Base-by-base conservation (phyloP, 2,329 filamentous ascomycete genomes). In the Cytospora leucostoma region DNA sequence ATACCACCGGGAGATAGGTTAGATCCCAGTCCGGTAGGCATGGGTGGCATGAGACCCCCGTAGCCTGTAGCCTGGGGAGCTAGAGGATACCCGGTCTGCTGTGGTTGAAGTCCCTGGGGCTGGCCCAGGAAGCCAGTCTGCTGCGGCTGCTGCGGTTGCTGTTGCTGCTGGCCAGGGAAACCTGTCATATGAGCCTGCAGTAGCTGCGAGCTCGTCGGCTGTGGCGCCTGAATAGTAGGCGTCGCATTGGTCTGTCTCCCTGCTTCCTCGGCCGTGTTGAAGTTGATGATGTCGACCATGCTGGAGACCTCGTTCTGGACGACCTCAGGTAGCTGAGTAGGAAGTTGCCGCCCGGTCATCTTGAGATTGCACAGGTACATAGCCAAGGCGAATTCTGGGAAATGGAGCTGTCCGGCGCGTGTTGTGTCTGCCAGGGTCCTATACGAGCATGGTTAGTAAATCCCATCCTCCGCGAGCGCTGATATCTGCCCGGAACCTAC, bases 231-330 rank as follows among this genome's bases (percentile, higher is more conserved):
- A 63, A 86, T 84, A 2, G 80, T 78, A 15, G 84, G 78, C 0
- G 82, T 78, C 8, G 80, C 76, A 11, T 79, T 80, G 66, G 75
- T 81, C 63, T 79, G 78, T 65, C 82, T 79, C n/a, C 83, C 76
- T 47, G 79, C 80, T 34, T 94, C 89, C 68, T 99, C 95, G 0
- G 86, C 87, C 32, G 97, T 85, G 69, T 89, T 92, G 74, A 99
- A 99, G 65, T 93, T 97, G 73, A 99, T 99, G 62, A 99, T 99
- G 73, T 99, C 95, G 49, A 99, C 95, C 93, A 99, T 98, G 77
- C 95, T 97, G 4, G 94, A 98, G 19, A 99, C 95, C 76, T 99
- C 95, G 71, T 99, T 99, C 79, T 88, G 90, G 68, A 99, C 88
- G 64, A 87, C 89, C 37, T 97, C 93, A 0, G 95, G 95, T 11